Base-by-base conservation (phyloP, 768 basidiomycete species). In the Suillus bovinus region DNA sequence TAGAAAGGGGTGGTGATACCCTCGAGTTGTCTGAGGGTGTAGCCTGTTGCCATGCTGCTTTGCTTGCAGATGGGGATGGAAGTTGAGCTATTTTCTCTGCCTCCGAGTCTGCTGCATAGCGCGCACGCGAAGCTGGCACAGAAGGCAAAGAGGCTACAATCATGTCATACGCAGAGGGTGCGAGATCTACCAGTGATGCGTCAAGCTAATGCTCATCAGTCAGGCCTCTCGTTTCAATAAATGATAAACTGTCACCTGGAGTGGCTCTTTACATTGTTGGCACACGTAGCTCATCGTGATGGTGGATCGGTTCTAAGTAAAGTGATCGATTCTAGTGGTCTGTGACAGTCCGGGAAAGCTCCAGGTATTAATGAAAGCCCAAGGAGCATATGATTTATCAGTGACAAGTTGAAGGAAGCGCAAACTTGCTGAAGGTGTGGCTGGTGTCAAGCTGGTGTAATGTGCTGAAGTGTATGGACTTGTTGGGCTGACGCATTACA, bases 221-320 rank as follows among this genome's bases (percentile, higher is more conserved):
- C 39, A 53, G 27, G 31, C 16, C 44, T 52, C 36, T n/a, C 56
- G 38, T 22, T 29, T 46, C 46, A 36, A 68, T 36, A 56, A 41
- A 60, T 47, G 4, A 39, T 29, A 29, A 29, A 49, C 22, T n/a
- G 68, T 61, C 60, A 90, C 90, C 84, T 94, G 89, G 38, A 97
- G 78, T 7, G 92, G 93, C 70, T 96, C 91, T 76, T 93, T 94
- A 81, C 93, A 94, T 76, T 94, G 93, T 71, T 94, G 92, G 69
- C 93, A 94, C 55, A 90, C 81, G 68, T 81, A 82, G 61, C 67
- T 77, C 82, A 83, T 82, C 58, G 66, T 24, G 27, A 34, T n/a
- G 60, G 17, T 39, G 16, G 22, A 55, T 36, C 34, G 33, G 34
- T 8, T 55, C 27, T 27, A 50, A 24, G 46, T 47, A 14, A 31